Evolutionary conservation across 2,329 filamentous ascomycete species (phyloP).

Genomic region (Epichloe aotearoae): DNA sequence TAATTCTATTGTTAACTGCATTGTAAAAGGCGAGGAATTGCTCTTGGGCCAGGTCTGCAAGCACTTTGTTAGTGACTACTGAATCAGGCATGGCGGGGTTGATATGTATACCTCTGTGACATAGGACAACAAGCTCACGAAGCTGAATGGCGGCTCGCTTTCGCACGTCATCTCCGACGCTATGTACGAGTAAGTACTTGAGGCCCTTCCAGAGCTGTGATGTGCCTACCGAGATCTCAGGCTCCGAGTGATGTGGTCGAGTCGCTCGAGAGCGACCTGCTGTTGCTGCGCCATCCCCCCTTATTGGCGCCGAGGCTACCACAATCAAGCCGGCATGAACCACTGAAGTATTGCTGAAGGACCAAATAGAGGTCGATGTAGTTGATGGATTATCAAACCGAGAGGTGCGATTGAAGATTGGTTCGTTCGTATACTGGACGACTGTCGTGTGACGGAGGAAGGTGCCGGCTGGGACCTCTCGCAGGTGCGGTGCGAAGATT

Average conservation of each 20-base stretch:
- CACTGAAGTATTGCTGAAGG: background rate
- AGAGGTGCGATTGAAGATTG: background rate
- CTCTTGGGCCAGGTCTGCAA: slow-evolving; percentile 61
- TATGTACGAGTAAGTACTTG: slow-evolving; percentile 11
- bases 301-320: slow-evolving; percentile 12
- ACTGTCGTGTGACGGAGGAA: slow-evolving; percentile 2
- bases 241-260: slow-evolving; percentile 41
- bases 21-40: slow-evolving; percentile 54
- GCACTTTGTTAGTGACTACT: background rate
- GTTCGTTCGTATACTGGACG: background rate
- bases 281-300: slow-evolving; percentile 31
- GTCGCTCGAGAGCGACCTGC: slow-evolving; percentile 40
- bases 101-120: slow-evolving; percentile 35
- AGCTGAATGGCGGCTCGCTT: slow-evolving; percentile 41
- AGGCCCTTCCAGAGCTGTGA: background rate
- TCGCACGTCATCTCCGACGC: slow-evolving; percentile 33
- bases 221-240: slow-evolving; percentile 38
- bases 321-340: slow-evolving; percentile 18
- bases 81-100: background rate
- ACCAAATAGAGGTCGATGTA: background rate
- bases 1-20: slow-evolving; percentile 43
- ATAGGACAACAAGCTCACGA: slow-evolving; percentile 39
- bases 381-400: background rate
- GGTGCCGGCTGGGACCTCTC: slow-evolving; percentile 4
- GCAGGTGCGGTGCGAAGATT: slow-evolving; percentile 3